Conservation (phyloP, 2,329 filamentous ascomycete genomes). For the Penicillium sp. region DNA sequence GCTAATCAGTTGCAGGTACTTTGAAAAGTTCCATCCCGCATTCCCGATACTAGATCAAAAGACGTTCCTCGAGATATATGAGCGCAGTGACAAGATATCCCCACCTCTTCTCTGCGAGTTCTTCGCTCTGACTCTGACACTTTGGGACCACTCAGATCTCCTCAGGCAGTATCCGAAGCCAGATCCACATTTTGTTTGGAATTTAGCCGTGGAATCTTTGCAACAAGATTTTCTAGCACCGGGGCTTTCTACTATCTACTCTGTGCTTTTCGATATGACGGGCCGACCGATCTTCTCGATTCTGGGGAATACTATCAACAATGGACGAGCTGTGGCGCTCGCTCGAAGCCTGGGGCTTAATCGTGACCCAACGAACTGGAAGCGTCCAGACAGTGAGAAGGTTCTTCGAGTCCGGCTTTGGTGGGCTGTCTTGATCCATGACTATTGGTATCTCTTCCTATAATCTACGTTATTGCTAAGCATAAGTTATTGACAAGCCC, state of each 20-base stretch:
- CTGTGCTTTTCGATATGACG: conserved; percentile 11
- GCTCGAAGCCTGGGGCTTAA: conserved; percentile 2
- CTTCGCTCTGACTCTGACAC: conserved; percentile 1
- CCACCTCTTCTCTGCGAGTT: conserved; percentile 9
- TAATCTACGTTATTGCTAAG: too few relatives aligned
- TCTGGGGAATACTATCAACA: conserved; percentile 7
- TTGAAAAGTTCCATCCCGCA: conserved; percentile 6
- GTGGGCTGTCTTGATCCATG: conserved; percentile 11
- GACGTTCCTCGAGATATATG: conserved; percentile 7
- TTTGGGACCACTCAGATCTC: conserved; percentile 9
- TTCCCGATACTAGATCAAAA: conserved; percentile 6
- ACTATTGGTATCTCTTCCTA: conserved; percentile 10
- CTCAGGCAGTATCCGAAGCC: conserved; percentile 5
- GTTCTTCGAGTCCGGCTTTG: conserved; percentile 1
- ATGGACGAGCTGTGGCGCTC: conserved; percentile 7
- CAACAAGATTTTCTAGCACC: conserved; percentile 9
- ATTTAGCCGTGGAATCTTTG: conserved; percentile 4
- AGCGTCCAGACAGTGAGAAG: conserved; percentile 7
- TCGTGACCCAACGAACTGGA: conserved; percentile 10
- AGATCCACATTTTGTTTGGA: conserved; percentile 5
- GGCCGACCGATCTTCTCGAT: conserved; percentile 6
- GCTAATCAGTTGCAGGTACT: background rate
- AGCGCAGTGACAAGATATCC: conserved; percentile 4
- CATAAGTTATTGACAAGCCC: too few relatives aligned
- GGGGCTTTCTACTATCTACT: conserved; percentile 5